Evolutionary conservation across 306 rosid species (phyloP).

Genomic region (Cicer judaicum): DNA sequence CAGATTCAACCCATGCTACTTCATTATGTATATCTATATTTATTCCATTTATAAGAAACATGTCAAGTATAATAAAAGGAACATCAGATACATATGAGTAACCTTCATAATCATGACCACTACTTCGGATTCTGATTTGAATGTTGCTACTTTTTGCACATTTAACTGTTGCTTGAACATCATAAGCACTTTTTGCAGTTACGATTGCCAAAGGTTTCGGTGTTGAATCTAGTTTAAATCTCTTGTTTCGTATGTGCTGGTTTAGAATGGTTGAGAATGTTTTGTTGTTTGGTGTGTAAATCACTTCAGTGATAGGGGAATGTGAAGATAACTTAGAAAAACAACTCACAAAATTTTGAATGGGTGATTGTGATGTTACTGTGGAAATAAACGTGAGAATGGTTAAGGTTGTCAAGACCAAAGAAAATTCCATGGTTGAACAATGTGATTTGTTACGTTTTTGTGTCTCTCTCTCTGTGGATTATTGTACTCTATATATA

Average conservation of each 20-base stretch:
- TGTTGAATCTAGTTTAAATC: slow-evolving; percentile 27
- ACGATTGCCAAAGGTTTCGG: slow-evolving; percentile 47
- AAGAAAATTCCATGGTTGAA: not conserved
- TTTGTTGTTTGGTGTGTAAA: slow-evolving; percentile 14
- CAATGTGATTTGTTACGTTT: too few relatives aligned
- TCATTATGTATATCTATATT: not conserved
- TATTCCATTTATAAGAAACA: slow-evolving; percentile 30
- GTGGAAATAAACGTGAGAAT: not conserved
- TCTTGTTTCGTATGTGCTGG: slow-evolving; percentile 23
- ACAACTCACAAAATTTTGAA: slow-evolving; percentile 11
- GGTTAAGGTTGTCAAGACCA: not conserved
- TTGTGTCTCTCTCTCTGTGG: too few relatives aligned
- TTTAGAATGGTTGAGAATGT: slow-evolving; percentile 40
- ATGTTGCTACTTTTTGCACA: slow-evolving; percentile 39
- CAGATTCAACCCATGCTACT: slow-evolving; percentile 39
- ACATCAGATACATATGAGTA: slow-evolving; percentile 42
- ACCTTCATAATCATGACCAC: slow-evolving; percentile 54
- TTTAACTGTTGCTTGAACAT: slow-evolving; percentile 39
- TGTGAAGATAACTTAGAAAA: not conserved
- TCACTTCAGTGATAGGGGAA: not conserved
- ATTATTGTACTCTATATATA: too few relatives aligned
- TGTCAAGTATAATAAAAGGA: slow-evolving; percentile 38
- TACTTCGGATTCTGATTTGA: slow-evolving; percentile 47
- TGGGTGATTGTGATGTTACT: slow-evolving; percentile 17
- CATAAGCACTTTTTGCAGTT: not conserved